These are phyloP conservation scores for Pichia sp. DNA, from an alignment of 1,139 yeast genomes.

Conservation along the genomic window DNA sequence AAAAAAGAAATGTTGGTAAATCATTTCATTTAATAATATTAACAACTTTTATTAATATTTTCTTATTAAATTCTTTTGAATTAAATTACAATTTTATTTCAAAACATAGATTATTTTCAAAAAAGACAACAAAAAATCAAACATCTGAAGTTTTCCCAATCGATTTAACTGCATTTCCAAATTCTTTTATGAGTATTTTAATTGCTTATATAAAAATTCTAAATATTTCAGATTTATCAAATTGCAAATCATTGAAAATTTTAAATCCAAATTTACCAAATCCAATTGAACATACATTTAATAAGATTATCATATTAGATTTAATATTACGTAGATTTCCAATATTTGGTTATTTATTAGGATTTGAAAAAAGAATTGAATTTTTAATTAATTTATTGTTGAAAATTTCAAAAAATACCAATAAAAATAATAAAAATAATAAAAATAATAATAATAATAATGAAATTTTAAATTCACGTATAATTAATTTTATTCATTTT, in stretches of 20 bases:
- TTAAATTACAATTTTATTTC: neutral
- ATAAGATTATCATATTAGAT: constrained; percentile 9
- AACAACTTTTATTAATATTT: neutral
- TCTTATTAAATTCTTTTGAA: neutral
- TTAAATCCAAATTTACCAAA: constrained; percentile 2
- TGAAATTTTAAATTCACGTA: constrained; percentile 1
- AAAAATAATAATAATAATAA: neutral
- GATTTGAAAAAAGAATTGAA: constrained; percentile 5
- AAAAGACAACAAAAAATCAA: neutral
- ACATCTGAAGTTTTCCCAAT: constrained; percentile 4
- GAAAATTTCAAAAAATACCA: neutral
- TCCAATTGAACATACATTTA: constrained; percentile 10
- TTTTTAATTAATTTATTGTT: constrained; percentile 3
- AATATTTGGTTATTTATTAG: constrained; percentile 7
- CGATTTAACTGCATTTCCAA: constrained; percentile 11
- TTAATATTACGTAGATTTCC: constrained; percentile 11
- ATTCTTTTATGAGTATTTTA: constrained; percentile 1
- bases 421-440: neutral
- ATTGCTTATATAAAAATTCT: constrained; percentile 6
- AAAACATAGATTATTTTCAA: neutral
- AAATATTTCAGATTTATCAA: constrained; percentile 3
- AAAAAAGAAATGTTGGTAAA: neutral
- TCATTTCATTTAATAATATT: neutral
- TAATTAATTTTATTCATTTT: constrained; percentile 5
- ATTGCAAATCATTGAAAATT: neutral